A percentile compares a stretch with the other conserved stretches of the same genome.
Evolutionary conservation across 257 asterid genomes (phyloP).

Genomic region (Solanum dulcamara): DNA sequence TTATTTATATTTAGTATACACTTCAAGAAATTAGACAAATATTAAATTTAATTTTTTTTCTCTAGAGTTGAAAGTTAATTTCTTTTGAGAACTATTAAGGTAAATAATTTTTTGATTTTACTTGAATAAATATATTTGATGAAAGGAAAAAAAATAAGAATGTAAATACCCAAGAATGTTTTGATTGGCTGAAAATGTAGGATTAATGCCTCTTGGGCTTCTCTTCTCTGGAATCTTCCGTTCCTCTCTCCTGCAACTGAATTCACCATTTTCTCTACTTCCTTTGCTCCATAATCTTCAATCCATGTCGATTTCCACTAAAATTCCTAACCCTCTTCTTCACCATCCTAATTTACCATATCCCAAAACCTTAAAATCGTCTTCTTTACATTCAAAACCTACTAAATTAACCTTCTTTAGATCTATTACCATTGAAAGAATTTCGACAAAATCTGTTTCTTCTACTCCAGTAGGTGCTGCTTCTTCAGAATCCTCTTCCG

Average conservation of each 20-base stretch:
- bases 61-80: too few species aligned
- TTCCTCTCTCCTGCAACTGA: too few species aligned
- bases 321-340: slow-evolving; percentile 16
- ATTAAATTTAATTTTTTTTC: too few species aligned
- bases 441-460: slow-evolving; percentile 26
- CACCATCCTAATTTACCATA: slow-evolving; percentile 14
- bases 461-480: slow-evolving; percentile 23
- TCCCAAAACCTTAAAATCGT: slow-evolving; percentile 18
- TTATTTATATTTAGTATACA: too few species aligned
- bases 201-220: not conserved
- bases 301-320: slow-evolving; percentile 52
- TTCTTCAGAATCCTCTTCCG: not conserved
- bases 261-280: not conserved
- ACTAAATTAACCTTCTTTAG: slow-evolving; percentile 12
- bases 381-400: slow-evolving; percentile 14
- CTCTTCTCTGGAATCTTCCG: not conserved
- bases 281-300: not conserved
- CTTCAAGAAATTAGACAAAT: too few species aligned
- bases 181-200: not conserved
- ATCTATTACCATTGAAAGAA: slow-evolving; percentile 33
- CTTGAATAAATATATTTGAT: too few species aligned
- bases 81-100: too few species aligned
- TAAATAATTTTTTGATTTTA: too few species aligned
- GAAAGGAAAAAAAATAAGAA: too few species aligned
- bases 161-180: not conserved